Evolutionary conservation across 371 early-diverging fungal genomes (phyloP), one percentile per base, ranked within the genome.

Genomic region (Rhizomucor miehei): DNA sequence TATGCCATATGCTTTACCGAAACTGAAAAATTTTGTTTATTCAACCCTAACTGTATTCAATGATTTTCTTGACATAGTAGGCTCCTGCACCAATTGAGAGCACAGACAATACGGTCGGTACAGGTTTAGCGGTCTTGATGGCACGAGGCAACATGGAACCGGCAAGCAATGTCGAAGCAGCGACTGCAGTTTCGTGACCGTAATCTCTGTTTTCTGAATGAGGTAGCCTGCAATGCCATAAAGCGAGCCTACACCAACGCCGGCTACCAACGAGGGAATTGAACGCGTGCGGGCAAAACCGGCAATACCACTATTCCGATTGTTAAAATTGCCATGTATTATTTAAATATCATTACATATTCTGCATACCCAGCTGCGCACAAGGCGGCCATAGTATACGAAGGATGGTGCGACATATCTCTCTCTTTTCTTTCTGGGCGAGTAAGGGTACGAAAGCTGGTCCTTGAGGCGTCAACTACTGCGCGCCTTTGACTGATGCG

Each of bases 131-230:
- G 16, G 66, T 35, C 71, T 66, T 71, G 35, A 84, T 48, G 13
- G 85, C 86, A 52, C 85, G 79, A 20, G 82, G 84, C 38, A 75
- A 66, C 80, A 83, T 81, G 43, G 84, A 78, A 39, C 75, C 80
- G 40, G 77, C 67, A 52, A 88, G 66, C 16, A 86, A 17, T 20
- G 65, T 56, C 24, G 82, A 79, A 41, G 88, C 81, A 49, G 67
- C 80, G 29, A 79, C 69, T 36, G 84, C 86, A 21, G 83, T 75
- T 54, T 85, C 85, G 49, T 76, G 71, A n/a, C 88, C 88, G 59
- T 85, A 84, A 46, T 86, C 81, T 34, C 52, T 67, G 69, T 88
- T 85, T 56, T 76, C 69, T 82, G 71, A 37, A 88, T 74, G 25
- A 88, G 59, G 55, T 82, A 79, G 8, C 80, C 86, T 19, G 88